These are phyloP conservation scores for Ascocoryne sarcoides DNA, from an alignment of 2,329 filamentous ascomycete genomes.

Conservation along the genomic window DNA sequence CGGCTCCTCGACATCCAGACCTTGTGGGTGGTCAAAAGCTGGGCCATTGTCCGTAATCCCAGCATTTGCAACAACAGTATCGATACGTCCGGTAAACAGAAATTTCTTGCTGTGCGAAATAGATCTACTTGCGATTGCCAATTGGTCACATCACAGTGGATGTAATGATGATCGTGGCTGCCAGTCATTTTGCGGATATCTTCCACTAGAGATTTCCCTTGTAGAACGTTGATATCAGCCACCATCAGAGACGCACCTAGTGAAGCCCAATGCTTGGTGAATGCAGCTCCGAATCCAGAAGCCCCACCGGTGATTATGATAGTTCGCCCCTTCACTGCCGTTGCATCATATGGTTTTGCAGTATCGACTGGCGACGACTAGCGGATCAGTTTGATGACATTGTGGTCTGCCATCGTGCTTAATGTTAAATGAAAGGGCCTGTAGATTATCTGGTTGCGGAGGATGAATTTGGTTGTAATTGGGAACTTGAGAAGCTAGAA, in stretches of 20 bases:
- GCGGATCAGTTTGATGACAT: conserved; percentile 13
- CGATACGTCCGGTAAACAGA: conserved; percentile 47
- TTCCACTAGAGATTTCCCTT: conserved; percentile 46
- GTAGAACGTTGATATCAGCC: conserved; percentile 49
- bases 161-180: conserved; percentile 39
- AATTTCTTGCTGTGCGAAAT: conserved; percentile 48
- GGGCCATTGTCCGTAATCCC: conserved; percentile 42
- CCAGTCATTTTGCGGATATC: conserved; percentile 37
- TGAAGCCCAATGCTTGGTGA: conserved; percentile 44
- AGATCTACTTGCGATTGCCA: conserved; percentile 56
- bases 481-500: too few relatives aligned
- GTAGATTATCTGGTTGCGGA: too few relatives aligned
- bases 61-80: conserved; percentile 58
- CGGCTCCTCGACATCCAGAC: conserved; percentile 36
- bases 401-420: conserved; percentile 3
- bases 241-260: conserved; percentile 52
- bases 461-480: too few relatives aligned
- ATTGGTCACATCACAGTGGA: conserved; percentile 55
- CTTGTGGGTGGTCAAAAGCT: conserved; percentile 36
- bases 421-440: too few relatives aligned
- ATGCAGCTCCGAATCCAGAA: conserved; percentile 48
- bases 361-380: conserved; percentile 36
- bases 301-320: conserved; percentile 58
- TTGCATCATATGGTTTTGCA: conserved; percentile 34
- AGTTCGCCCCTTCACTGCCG: conserved; percentile 43